phyloP scores from a whole-genome alignment of 805 yeast genomes.

The Myxozyma sirexii region DNA sequence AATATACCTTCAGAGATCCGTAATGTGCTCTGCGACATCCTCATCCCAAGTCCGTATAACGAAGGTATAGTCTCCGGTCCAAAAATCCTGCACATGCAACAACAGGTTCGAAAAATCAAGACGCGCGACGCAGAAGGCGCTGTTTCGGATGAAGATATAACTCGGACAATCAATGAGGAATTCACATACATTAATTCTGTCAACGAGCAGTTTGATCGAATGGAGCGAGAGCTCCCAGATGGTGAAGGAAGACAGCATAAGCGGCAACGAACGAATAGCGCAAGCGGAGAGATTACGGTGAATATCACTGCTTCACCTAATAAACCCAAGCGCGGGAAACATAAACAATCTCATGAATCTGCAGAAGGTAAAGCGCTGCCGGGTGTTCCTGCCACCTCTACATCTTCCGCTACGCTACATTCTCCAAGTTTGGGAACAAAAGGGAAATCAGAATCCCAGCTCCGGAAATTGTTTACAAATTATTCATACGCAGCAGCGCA shows the following conservation, averaged over 20 bases:
- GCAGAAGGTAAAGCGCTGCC: constrained; percentile 27
- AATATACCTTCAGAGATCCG: constrained; percentile 47
- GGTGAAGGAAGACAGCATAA: background rate
- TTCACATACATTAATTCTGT: background rate
- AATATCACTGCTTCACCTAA: background rate
- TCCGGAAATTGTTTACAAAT: constrained; percentile 2
- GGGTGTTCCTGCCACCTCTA: constrained; percentile 16
- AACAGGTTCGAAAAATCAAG: constrained; percentile 10
- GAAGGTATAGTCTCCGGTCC: constrained; percentile 45
- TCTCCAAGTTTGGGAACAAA: background rate
- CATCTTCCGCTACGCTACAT: background rate
- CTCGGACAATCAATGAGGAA: background rate
- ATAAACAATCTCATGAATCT: constrained; percentile 38
- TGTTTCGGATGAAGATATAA: constrained; percentile 57
- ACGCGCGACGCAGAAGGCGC: constrained; percentile 21
- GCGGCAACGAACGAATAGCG: background rate
- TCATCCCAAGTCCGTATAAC: constrained; percentile 40
- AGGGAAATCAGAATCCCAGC: background rate
- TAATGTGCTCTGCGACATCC: constrained; percentile 35
- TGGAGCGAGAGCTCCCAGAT: background rate
- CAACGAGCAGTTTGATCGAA: background rate
- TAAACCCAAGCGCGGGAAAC: background rate
- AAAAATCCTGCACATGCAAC: constrained; percentile 15
- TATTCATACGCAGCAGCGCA: constrained; percentile 3
- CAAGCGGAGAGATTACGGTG: background rate